These are phyloP conservation scores for Cystofilobasidium bisporidii DNA, from an alignment of 768 basidiomycete species.

Conservation along the genomic window DNA sequence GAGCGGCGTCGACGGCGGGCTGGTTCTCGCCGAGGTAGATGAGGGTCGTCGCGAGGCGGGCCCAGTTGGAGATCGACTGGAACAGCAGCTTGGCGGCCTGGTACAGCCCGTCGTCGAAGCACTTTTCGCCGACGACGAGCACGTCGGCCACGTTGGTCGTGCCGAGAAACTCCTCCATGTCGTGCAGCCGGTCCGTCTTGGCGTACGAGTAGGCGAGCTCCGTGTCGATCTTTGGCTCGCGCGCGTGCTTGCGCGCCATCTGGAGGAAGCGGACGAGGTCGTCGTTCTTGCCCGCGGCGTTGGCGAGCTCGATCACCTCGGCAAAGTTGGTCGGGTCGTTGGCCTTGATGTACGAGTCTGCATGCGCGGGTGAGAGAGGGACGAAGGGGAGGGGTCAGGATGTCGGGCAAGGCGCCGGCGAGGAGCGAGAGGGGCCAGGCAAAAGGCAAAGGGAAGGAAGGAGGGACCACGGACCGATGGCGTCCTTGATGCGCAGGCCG, in stretches of 20 bases:
- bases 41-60: conserved; percentile 89
- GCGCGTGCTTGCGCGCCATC: conserved; percentile 93
- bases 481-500: conserved; percentile 93
- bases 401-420: conserved; percentile 11
- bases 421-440: background rate
- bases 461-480: conserved; percentile 60
- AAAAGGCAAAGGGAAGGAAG: background rate
- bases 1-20: conserved; percentile 95
- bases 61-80: conserved; percentile 97
- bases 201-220: conserved; percentile 97
- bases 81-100: conserved; percentile 94
- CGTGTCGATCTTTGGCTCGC: conserved; percentile 96
- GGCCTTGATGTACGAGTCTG: conserved; percentile 96
- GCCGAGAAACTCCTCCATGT: conserved; percentile 97
- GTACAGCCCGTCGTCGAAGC: conserved; percentile 95
- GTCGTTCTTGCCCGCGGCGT: conserved; percentile 82
- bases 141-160: conserved; percentile 99
- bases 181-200: conserved; percentile 77
- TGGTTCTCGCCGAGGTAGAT: conserved; percentile 98
- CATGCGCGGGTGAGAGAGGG: background rate
- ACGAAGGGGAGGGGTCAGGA: background rate
- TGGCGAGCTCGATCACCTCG: conserved; percentile 93
- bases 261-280: conserved; percentile 91
- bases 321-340: conserved; percentile 86
- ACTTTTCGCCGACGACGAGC: conserved; percentile 95